A percentile compares a stretch with the other conserved stretches of the same genome.
phyloP scores from a whole-genome alignment of 1,284 basidiomycete species.

The Austroboletus olivaceoglutinosus region DNA sequence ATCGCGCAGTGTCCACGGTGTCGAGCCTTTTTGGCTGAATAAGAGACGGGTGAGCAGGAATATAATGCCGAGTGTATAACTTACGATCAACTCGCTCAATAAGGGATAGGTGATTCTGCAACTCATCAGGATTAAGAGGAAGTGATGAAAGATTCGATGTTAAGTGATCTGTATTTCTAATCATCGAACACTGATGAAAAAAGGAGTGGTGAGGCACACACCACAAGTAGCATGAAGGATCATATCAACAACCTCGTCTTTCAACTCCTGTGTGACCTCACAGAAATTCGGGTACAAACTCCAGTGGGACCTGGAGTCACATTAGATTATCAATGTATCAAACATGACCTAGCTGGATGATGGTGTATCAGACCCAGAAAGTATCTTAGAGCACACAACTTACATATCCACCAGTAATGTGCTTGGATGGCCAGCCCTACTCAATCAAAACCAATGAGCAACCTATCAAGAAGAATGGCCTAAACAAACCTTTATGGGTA shows the following conservation, averaged over 20 bases:
- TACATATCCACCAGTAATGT: slow-evolving; percentile 47
- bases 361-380: too few species aligned
- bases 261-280: slow-evolving; percentile 34
- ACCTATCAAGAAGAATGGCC: too few species aligned
- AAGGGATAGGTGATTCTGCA: slow-evolving; percentile 20
- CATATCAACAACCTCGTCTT: slow-evolving; percentile 48
- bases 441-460: not conserved
- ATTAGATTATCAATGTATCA: too few species aligned
- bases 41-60: not conserved
- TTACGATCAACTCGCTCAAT: slow-evolving; percentile 26
- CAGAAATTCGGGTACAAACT: slow-evolving; percentile 48
- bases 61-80: slow-evolving; percentile 12
- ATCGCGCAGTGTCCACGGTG: slow-evolving; percentile 25
- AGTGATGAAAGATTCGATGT: slow-evolving; percentile 30
- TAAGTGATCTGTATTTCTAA: slow-evolving; percentile 27
- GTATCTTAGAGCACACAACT: too few species aligned
- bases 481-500: slow-evolving; percentile 28
- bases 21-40: slow-evolving; percentile 9
- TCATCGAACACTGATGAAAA: not conserved
- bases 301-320: slow-evolving; percentile 48
- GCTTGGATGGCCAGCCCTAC: slow-evolving; percentile 49
- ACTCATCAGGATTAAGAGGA: slow-evolving; percentile 20
- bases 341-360: too few species aligned
- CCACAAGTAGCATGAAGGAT: slow-evolving; percentile 50
- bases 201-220: slow-evolving; percentile 23